These are phyloP conservation scores for Pouteria campechiana DNA, from an alignment of 179 eudicot genomes.

Conservation along the genomic window DNA sequence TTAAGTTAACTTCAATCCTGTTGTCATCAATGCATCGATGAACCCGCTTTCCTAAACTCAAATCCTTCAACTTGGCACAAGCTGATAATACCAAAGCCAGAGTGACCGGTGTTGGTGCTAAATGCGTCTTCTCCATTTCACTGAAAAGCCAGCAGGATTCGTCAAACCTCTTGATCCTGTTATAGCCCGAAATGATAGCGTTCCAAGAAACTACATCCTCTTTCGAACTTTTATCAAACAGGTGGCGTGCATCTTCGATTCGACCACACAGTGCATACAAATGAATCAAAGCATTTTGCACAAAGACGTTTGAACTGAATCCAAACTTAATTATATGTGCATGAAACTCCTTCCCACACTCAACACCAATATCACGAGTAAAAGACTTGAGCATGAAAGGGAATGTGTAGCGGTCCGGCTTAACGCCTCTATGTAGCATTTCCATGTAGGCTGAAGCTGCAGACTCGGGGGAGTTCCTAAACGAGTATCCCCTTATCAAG, in stretches of 20 bases:
- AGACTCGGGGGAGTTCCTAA: constrained; percentile 1
- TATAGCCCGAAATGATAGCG: constrained; percentile 22
- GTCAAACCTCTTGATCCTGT: constrained; percentile 13
- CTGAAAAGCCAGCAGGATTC: constrained; percentile 17
- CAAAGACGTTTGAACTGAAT: constrained; percentile 12
- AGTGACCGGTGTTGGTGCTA: constrained; percentile 20
- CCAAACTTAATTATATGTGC: constrained; percentile 20
- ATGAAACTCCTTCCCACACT: constrained; percentile 14
- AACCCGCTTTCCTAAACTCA: constrained; percentile 10
- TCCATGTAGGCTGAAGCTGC: constrained; percentile 13
- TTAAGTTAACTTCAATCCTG: constrained; percentile 11
- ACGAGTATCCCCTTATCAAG: constrained; percentile 19
- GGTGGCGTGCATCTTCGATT: constrained; percentile 13
- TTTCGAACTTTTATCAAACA: constrained; percentile 13
- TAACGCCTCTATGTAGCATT: constrained; percentile 12
- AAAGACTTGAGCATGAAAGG: constrained; percentile 23
- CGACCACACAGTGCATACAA: constrained; percentile 11
- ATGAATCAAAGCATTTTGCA: constrained; percentile 14
- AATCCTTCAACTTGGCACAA: constrained; percentile 19
- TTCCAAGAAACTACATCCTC: constrained; percentile 22
- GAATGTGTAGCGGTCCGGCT: constrained; percentile 19
- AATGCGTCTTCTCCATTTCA: constrained; percentile 17
- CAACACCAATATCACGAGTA: constrained; percentile 5
- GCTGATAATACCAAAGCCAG: constrained; percentile 24
- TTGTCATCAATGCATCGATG: constrained; percentile 12